These are phyloP conservation scores for Durio zibethinus DNA, from an alignment of 345 rosid genomes.

Conservation along the genomic window DNA sequence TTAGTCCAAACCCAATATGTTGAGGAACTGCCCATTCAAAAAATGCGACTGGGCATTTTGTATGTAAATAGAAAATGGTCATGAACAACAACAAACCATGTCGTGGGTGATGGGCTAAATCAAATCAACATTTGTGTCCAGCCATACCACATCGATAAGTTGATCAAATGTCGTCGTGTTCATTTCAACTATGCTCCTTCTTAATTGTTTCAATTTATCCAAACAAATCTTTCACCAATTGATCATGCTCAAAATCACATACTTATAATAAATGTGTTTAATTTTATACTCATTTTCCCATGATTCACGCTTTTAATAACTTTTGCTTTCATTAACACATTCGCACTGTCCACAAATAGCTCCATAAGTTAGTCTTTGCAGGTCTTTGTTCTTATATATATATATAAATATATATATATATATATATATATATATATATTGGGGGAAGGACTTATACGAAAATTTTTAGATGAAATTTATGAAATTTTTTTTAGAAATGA, in stretches of 20 bases:
- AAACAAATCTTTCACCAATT: not conserved
- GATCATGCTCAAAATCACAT: not conserved
- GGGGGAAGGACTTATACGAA: too few species aligned
- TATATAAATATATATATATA: too few species aligned
- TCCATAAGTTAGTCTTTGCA: too few species aligned
- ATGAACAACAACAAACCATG: constrained; percentile 32
- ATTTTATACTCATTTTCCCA: not conserved
- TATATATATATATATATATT: too few species aligned
- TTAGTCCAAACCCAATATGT: not conserved
- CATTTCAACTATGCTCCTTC: not conserved
- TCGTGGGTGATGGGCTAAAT: constrained; percentile 18
- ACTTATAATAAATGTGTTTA: not conserved
- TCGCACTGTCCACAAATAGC: too few species aligned
- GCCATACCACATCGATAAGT: not conserved
- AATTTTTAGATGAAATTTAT: too few species aligned
- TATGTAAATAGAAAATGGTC: not conserved
- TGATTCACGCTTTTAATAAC: not conserved
- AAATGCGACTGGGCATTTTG: not conserved
- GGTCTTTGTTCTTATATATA: too few species aligned
- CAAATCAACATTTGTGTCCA: not conserved
- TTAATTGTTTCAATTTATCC: not conserved
- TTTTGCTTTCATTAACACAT: too few species aligned
- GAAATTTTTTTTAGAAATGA: too few species aligned
- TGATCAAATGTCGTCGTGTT: not conserved
- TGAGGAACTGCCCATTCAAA: not conserved